These are phyloP conservation scores for Pyrenochaeta sp. DNA, from an alignment of 2,329 filamentous ascomycete genomes.

Conservation along the genomic window DNA sequence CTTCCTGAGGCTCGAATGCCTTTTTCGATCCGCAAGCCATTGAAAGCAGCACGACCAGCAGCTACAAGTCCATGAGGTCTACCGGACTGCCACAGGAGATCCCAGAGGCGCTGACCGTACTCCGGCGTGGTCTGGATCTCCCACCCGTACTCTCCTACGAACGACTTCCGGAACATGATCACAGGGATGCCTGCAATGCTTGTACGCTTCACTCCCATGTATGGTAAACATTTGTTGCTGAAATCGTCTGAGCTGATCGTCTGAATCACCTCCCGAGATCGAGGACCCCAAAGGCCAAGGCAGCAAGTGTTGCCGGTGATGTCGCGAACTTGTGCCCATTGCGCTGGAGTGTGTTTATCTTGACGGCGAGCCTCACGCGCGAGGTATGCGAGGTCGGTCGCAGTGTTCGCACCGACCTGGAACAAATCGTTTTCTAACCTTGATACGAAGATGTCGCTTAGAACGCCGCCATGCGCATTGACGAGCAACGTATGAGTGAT, in stretches of 20 bases:
- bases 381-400: constrained; percentile 64
- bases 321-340: constrained; percentile 64
- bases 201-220: constrained; percentile 60
- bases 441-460: constrained; percentile 66
- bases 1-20: constrained; percentile 66
- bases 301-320: constrained; percentile 68
- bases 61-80: constrained; percentile 65
- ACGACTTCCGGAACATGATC: constrained; percentile 64
- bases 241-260: constrained; percentile 58
- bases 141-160: constrained; percentile 70
- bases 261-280: constrained; percentile 61
- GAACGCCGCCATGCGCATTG: constrained; percentile 62
- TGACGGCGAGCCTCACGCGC: constrained; percentile 62
- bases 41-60: constrained; percentile 66
- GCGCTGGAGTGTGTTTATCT: constrained; percentile 48
- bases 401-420: constrained; percentile 66
- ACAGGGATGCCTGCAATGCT: constrained; percentile 66
- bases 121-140: constrained; percentile 70
- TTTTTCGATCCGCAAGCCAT: constrained; percentile 67
- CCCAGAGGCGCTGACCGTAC: constrained; percentile 67
- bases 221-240: constrained; percentile 57
- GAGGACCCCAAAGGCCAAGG: constrained; percentile 70
- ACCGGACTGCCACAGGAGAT: constrained; percentile 64
- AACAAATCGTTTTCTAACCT: constrained; percentile 60
- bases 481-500: constrained; percentile 68